A percentile compares a stretch with the other conserved stretches of the same genome.
Conservation (phyloP, 1,139 yeast genomes). For the Nakaseomyces kungkrabaensis region DNA sequence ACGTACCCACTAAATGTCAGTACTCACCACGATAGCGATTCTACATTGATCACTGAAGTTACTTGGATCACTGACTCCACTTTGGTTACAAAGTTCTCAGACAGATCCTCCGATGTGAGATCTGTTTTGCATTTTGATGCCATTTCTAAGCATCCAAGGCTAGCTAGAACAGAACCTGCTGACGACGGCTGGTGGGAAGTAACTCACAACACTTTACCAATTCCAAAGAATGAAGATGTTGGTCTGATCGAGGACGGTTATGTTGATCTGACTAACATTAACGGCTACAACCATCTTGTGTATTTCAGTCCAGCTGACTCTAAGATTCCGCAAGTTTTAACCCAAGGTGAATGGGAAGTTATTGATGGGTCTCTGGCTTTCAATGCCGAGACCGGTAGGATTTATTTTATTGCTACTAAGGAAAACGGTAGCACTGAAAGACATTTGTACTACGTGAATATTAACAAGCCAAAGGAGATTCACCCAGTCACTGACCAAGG, state of each 20-base stretch:
- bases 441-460: slow-evolving; percentile 45
- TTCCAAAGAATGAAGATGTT: slow-evolving; percentile 47
- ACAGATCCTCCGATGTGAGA: slow-evolving; percentile 59
- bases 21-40: slow-evolving; percentile 34
- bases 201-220: slow-evolving; percentile 55
- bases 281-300: slow-evolving; percentile 64
- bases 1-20: slow-evolving; percentile 40
- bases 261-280: slow-evolving; percentile 59
- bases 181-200: slow-evolving; percentile 74
- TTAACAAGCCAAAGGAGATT: slow-evolving; percentile 35
- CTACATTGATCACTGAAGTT: slow-evolving; percentile 50
- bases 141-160: slow-evolving; percentile 21
- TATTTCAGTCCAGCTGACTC: slow-evolving; percentile 49
- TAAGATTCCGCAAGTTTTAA: slow-evolving; percentile 42
- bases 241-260: slow-evolving; percentile 48
- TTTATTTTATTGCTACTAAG: slow-evolving; percentile 62
- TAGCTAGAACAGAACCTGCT: slow-evolving; percentile 38
- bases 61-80: slow-evolving; percentile 57
- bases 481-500: slow-evolving; percentile 45
- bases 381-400: slow-evolving; percentile 42
- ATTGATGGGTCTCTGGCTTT: slow-evolving; percentile 51
- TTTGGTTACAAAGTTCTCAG: slow-evolving; percentile 57
- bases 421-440: slow-evolving; percentile 47
- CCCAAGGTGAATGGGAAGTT: slow-evolving; percentile 66
- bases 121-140: slow-evolving; percentile 49